Evolutionary conservation across 208 protist species (phyloP), one percentile per base, ranked within the genome.

Genomic region (Porcisia deanei): DNA sequence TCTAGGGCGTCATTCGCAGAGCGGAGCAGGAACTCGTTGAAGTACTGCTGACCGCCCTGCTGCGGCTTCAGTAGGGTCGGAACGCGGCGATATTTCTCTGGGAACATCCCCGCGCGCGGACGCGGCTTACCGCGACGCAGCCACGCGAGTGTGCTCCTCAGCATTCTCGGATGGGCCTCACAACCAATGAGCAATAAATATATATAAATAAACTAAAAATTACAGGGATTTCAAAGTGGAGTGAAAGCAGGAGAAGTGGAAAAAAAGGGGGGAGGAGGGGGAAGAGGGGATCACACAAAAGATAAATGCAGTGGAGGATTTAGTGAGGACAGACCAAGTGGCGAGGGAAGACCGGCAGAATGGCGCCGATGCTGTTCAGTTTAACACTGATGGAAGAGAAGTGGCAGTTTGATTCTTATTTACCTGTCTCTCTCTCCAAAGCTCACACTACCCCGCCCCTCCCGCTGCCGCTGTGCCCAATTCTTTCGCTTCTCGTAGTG

Each of bases 31-130:
- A 94, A 95, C 16, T 91, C 74, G 54, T 76, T 85, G 73, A 97
- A 97, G 79, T 88, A 91, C 85, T 95, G 91, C 76, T 97, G 93
- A 20, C 93, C 93, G 69, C 91, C 91, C 64, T 97, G 93, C 79
- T 95, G 88, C 22, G 90, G 93, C 73, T 93, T 95, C 59, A 96
- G 81, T 25, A 93, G 77, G 12, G 76, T 45, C 16, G 93, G 93
- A 2, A 96, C 93, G 55, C 89, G 89, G 63, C 91, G 91, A 72
- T 94, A 96, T 83, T 94, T 95, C 75, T 93, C 89, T 7, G 86
- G 90, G 70, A 97, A 97, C 88, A 95, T 90, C 52, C 90, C 84
- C 1, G 88, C 89, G 39, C 89, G 86, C 25, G 93, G 93, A 10
- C 93, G 89, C 20, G 90, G 91, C 85, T 94, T 95, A 83, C 93